A percentile compares a stretch with the other conserved stretches of the same genome.
phyloP scores from a whole-genome alignment of 2,329 filamentous ascomycete species.

The Triangularia verruculosa region DNA sequence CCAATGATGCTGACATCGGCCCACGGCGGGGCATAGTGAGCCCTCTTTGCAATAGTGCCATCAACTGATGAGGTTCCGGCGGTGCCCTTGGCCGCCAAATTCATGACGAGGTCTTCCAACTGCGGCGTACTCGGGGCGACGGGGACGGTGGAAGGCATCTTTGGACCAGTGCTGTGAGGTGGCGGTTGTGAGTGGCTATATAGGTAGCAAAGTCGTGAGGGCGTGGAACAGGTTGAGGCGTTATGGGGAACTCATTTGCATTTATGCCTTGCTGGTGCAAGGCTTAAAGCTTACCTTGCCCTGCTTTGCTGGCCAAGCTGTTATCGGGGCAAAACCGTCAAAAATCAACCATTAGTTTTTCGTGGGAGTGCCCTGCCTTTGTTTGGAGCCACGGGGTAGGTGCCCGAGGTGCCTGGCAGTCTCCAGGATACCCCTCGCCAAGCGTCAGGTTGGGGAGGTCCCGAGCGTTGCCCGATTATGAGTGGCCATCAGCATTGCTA shows the following conservation, averaged over 20 bases:
- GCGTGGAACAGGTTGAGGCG: background rate
- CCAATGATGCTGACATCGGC: conserved; percentile 95
- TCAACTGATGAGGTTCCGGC: conserved; percentile 23
- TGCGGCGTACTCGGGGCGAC: background rate
- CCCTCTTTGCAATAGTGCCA: conserved; percentile 52
- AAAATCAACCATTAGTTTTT: background rate
- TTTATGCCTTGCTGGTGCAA: background rate
- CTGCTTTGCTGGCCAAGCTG: background rate
- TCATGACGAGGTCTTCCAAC: conserved; percentile 1
- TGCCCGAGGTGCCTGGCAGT: background rate
- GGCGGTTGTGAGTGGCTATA: background rate
- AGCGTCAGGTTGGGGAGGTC: conserved; percentile 10
- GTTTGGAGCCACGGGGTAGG: background rate
- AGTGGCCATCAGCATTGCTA: background rate
- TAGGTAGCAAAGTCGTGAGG: background rate
- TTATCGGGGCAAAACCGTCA: background rate
- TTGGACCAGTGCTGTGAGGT: conserved; percentile 3
- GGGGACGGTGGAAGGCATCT: conserved; percentile 7
- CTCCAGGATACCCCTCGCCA: background rate
- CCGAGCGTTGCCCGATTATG: background rate
- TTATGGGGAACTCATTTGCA: background rate
- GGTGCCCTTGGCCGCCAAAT: conserved; percentile 8
- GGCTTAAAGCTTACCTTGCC: background rate
- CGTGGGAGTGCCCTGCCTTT: background rate
- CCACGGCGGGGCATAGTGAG: conserved; percentile 92